Base-by-base conservation (phyloP, 2,329 filamentous ascomycete genomes). In the Alternaria novae-zelandiae region DNA sequence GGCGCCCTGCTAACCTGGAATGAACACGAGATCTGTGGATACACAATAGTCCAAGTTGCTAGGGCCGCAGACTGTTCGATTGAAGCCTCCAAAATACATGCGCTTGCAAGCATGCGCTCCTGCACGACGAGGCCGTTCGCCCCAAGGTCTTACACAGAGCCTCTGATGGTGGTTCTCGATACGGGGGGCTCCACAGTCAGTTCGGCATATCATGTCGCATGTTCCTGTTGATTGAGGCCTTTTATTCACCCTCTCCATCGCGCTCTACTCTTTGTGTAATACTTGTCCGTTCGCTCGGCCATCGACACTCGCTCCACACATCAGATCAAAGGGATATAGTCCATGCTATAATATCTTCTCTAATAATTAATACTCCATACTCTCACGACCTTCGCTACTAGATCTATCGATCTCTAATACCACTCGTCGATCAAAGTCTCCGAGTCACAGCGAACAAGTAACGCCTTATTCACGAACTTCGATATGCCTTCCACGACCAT, bases 41-140 rank as follows among this genome's bases (percentile, higher is more conserved):
- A 58, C 45, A 32, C 59, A 58, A 61, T 61, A 61, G 36, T 61
- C 21, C n/a, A n/a, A n/a, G 28, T 43, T 32, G 46, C 46, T 61
- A 53, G 41, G 11, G 54, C 36, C 25, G 32, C 28, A 28, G 44
- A 58, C 41, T 15, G 20, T 28, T 41, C 46, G 15, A 28, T 21
- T 41, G 21, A 26, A 12, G 45, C 23, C 11, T 51, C 45, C 23
- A 49, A 20, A 51, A 13, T 25, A 12, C 26, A 61, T 57, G 46
- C 54, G 59, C 59, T 61, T 61, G 54, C 21, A 30, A 41, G 26
- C 26, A 61, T 57, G 32, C 54, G 46, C 13, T 32, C 46, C 45
- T 46, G 36, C 47, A 44, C 36, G 6, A 53, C 25, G 47, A 26
- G n/a, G n/a, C n/a, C n/a, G 26, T 41, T 25, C 36, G 30, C 50